Evolutionary conservation across 2,329 filamentous ascomycete genomes (phyloP).

Genomic region (Penicillium oxalicum): DNA sequence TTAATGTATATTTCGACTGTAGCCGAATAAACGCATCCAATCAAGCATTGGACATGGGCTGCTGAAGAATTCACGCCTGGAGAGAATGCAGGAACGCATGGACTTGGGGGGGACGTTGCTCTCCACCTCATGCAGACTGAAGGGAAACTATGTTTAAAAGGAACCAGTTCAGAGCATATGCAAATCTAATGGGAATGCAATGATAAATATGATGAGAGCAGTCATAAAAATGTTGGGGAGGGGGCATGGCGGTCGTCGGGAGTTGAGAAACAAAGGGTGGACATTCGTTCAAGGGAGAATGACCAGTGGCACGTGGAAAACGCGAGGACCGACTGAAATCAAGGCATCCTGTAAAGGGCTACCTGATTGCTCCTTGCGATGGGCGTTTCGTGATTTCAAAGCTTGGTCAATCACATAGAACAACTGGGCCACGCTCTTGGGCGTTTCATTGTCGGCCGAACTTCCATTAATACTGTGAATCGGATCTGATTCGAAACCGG

Average conservation of each 20-base stretch:
- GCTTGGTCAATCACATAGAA: constrained; percentile 10
- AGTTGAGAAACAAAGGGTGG: background rate
- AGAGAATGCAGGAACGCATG: too few species aligned
- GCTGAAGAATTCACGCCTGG: too few species aligned
- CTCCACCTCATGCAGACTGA: background rate
- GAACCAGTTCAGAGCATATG: background rate
- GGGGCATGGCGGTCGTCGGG: constrained; percentile 1
- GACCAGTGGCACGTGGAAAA: constrained; percentile 17
- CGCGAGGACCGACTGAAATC: constrained; percentile 6
- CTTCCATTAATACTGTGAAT: constrained; percentile 8
- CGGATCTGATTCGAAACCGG: constrained; percentile 13
- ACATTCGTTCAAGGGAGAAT: constrained; percentile 10
- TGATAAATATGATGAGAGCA: background rate
- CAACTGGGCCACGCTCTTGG: constrained; percentile 11
- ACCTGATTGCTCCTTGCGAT: constrained; percentile 10
- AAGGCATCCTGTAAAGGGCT: background rate
- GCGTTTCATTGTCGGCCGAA: constrained; percentile 3
- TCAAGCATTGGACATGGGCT: too few species aligned
- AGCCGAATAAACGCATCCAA: too few species aligned
- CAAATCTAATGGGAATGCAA: background rate
- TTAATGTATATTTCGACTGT: too few species aligned
- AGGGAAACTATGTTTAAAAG: background rate
- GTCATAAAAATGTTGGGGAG: background rate
- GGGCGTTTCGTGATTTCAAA: constrained; percentile 12
- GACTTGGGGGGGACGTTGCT: background rate